These are phyloP conservation scores for Talaromyces sp. DNA, from an alignment of 2,329 filamentous ascomycete genomes.

Conservation along the genomic window DNA sequence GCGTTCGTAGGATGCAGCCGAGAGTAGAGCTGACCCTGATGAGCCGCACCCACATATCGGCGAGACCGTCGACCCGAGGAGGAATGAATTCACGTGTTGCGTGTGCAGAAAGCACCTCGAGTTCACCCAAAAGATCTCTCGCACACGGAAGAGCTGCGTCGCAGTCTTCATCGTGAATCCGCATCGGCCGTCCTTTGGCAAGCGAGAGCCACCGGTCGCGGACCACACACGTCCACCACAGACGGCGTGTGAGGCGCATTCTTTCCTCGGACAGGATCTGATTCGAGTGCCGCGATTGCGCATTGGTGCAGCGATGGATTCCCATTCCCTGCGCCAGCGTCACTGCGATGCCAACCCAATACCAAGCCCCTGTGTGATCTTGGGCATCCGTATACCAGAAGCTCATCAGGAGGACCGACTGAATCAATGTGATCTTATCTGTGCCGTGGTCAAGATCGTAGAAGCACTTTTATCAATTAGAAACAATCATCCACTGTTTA, in stretches of 20 bases:
- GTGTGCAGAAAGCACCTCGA: neutral
- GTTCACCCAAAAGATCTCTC: neutral
- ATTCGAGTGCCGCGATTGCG: neutral
- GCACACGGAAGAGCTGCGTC: neutral
- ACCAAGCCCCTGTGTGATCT: constrained; percentile 96
- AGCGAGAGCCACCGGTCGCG: constrained; percentile 6
- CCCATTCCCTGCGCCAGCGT: constrained; percentile 4
- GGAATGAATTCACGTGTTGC: neutral
- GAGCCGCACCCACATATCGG: neutral
- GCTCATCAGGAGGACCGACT: constrained; percentile 84
- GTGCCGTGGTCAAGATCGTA: constrained; percentile 95
- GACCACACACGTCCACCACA: constrained; percentile 8
- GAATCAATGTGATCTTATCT: constrained; percentile 83
- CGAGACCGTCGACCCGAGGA: neutral
- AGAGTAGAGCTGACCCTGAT: neutral
- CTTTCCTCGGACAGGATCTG: neutral
- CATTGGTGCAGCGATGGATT: neutral
- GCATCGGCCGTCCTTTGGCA: constrained; percentile 6
- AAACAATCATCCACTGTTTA: neutral
- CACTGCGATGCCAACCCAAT: constrained; percentile 62
- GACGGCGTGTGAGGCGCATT: neutral
- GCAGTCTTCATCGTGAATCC: constrained; percentile 5
- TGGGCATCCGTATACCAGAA: constrained; percentile 98
- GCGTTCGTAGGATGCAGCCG: neutral
- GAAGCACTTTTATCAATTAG: constrained; percentile 52